Conservation (phyloP, 495 filamentous ascomycete genomes). For the Filosporella fistucella region DNA sequence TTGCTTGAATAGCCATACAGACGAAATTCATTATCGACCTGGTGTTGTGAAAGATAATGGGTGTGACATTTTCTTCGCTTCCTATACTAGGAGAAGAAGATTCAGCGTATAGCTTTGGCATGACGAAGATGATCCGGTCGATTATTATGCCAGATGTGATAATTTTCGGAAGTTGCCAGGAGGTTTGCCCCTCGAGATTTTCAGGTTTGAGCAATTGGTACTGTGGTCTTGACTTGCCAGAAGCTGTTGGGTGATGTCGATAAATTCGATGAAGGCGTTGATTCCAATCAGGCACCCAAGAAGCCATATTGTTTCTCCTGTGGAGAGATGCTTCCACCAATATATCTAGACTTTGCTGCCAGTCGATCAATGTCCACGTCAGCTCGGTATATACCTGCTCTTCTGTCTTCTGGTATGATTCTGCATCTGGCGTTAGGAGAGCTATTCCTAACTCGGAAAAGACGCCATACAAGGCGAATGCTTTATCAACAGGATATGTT, state of each 20-base stretch:
- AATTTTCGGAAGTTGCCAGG: background rate
- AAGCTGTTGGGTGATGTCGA: background rate
- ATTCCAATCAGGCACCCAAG: background rate
- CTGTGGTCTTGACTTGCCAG: background rate
- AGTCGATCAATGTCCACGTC: background rate
- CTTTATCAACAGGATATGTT: background rate
- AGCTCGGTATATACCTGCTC: background rate
- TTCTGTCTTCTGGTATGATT: background rate
- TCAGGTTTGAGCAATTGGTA: background rate
- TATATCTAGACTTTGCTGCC: constrained; percentile 18
- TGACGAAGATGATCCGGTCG: too few relatives aligned
- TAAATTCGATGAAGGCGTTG: background rate
- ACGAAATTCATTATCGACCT: too few relatives aligned
- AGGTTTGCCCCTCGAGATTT: background rate
- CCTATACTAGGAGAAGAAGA: background rate
- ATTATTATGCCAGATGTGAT: too few relatives aligned
- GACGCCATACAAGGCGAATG: background rate
- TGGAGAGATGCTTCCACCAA: background rate
- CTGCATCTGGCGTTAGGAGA: background rate
- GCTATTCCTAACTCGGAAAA: background rate
- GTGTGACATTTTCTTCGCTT: background rate
- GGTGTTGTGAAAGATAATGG: too few relatives aligned
- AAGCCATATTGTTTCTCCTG: background rate
- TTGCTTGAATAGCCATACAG: too few relatives aligned
- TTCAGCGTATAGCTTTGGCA: background rate